These are phyloP conservation scores for Boletus rubescentipes DNA, from an alignment of 768 basidiomycete species.

Conservation along the genomic window DNA sequence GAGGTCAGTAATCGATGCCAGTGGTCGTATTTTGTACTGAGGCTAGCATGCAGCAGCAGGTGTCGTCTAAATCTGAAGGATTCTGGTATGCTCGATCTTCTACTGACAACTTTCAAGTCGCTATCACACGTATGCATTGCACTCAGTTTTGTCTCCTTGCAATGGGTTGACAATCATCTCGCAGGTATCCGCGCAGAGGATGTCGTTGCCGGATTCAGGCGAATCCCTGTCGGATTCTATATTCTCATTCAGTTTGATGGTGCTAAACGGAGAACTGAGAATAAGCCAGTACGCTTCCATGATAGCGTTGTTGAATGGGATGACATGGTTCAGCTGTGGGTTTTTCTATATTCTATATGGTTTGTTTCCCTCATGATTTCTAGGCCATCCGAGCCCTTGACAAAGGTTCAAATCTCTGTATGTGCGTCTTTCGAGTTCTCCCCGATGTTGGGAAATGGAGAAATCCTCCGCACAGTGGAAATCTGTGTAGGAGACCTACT, in stretches of 20 bases:
- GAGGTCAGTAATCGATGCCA: background rate
- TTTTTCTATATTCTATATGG: background rate
- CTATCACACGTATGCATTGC: background rate
- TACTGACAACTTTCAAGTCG: background rate
- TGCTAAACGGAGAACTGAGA: background rate
- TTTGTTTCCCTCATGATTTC: background rate
- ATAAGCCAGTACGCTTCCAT: background rate
- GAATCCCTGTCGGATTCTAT: slow-evolving; percentile 8
- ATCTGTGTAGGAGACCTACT: background rate
- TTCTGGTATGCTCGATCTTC: background rate
- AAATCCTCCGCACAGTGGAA: background rate
- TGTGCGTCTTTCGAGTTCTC: slow-evolving; percentile 4
- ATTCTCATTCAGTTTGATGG: background rate
- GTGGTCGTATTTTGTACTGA: background rate
- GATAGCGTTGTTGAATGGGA: slow-evolving; percentile 1
- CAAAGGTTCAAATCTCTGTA: background rate
- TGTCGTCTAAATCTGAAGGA: background rate
- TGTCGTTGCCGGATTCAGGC: background rate
- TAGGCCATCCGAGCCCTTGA: background rate
- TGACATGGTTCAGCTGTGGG: background rate
- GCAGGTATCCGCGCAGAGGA: slow-evolving; percentile 8
- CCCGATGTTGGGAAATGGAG: slow-evolving; percentile 1
- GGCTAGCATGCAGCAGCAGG: background rate
- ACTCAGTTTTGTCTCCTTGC: background rate
- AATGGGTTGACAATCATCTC: background rate